Evolutionary conservation across 1,139 yeast species (phyloP), one percentile per base, ranked within the genome.

Genomic region (Scheffersomyces titani): DNA sequence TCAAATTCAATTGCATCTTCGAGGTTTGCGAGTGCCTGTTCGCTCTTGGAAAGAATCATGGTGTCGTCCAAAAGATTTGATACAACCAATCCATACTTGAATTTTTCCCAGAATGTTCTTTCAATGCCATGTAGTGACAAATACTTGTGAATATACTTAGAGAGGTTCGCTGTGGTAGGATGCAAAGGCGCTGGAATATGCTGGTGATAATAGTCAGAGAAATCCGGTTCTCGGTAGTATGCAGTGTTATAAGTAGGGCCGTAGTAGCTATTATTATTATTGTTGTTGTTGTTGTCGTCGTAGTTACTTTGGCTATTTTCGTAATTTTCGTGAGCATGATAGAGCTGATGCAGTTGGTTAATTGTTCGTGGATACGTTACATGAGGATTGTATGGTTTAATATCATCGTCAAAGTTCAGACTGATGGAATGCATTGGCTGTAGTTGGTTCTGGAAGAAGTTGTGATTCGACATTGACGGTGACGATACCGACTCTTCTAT

Each of bases 61-160:
- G 81, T 67, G 58, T 78, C 78, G 54, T 79, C 83, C 51, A 80
- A 64, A n/a, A 80, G 65, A 56, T 75, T 75, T 2, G 82, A 77
- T 4, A 76, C 66, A 2, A 80, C 69, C 46, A 80, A 64, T 58
- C 70, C 73, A 61, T 80, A 80, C 62, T 78, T 78, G 70, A 78
- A 76, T 57, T 71, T 72, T 58, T 80, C 84, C 78, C 78, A 74
- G 58, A 77, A 77, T 55, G 69, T 70, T 18, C 54, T 57, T 5
- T 58, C 52, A 18, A 57, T 51, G 7, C 54, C 57, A 36, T 63
- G 59, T 51, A 75, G 54, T 2, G 67, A 57, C 9, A 77, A 61
- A 60, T 76, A 76, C 55, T 72, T 72, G 19, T 54, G 54, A 45
- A 76, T 74, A 61, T 59, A 77, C 52, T 68, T 69, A 20, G 62